Evolutionary conservation across 495 filamentous ascomycete genomes (phyloP), one percentile per base, ranked within the genome.

Genomic region (Penicillium coffeae): DNA sequence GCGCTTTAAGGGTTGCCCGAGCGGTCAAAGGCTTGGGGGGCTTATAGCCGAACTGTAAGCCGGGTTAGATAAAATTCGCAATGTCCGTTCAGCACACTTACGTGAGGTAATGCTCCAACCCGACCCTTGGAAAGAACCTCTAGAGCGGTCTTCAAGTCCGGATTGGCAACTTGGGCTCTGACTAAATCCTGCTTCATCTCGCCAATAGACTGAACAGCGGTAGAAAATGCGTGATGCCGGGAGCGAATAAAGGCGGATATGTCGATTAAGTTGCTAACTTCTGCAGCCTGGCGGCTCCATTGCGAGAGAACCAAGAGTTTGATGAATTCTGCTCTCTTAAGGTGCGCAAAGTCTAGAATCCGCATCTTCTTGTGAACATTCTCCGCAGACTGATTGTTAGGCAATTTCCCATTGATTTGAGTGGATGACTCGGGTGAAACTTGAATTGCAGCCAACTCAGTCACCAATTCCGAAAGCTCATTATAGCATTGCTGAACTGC

Each of bases 81-180:
- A 36, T 33, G 8, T 2, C 2, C 15, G 8, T 22, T 30, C 16
- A 20, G 42, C 16, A 21, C 50, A 74, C 76, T 60, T 67, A 88
- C 82, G 62, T 93, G 85, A 38, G 89, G 84, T 73, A 94, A 81
- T 76, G 85, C 85, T 12, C 76, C 70, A 14, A 86, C 84, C 46
- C 80, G 79, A 10, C 89, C 89, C 19, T 79, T 86, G 8, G 85
- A 84, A 42, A 98, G 73, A 14, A 94, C 76, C 54, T 95, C 82
- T 21, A 96, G 66, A 6, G 94, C 94, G 2, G 94, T 96, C 64
- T 82, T 85, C 19, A 97, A 71, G 66, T 98, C 93, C 2, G 93
- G 93, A 59, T 88, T 92, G 9, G 87, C 87, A 38, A 94, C 73
- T 62, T 88, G 85, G 27, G 72, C 71, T 20, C 59, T 71, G 18